These are phyloP conservation scores for Eucalyptus polyanthemos DNA, from an alignment of 345 rosid genomes.

Conservation along the genomic window DNA sequence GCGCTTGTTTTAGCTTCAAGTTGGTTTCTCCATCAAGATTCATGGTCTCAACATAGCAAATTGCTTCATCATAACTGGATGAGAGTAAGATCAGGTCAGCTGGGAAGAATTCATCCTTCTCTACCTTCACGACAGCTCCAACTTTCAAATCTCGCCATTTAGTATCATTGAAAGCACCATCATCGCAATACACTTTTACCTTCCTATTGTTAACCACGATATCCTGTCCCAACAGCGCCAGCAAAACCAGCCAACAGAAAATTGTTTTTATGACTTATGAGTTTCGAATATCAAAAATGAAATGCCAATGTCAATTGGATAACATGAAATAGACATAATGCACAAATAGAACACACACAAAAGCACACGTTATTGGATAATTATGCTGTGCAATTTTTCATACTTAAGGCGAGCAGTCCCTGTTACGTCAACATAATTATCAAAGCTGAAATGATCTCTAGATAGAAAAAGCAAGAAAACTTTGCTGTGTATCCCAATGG, in stretches of 20 bases:
- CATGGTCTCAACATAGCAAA: conserved; percentile 93
- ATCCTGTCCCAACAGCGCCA: conserved; percentile 29
- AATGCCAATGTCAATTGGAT: neutral
- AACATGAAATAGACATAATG: neutral
- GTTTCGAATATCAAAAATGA: neutral
- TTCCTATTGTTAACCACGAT: conserved; percentile 59
- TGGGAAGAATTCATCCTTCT: conserved; percentile 90
- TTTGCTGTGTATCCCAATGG: neutral
- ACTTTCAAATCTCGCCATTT: conserved; percentile 84
- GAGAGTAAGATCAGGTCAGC: conserved; percentile 88
- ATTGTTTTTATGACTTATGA: neutral
- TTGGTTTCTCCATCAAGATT: conserved; percentile 98
- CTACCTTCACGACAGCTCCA: conserved; percentile 85
- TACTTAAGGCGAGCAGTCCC: neutral
- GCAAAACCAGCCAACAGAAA: neutral
- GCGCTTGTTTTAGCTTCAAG: conserved; percentile 74
- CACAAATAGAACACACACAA: neutral
- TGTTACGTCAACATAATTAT: neutral
- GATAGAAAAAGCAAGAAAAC: neutral
- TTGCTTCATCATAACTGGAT: conserved; percentile 78
- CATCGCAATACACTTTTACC: conserved; percentile 49
- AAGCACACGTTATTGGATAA: neutral
- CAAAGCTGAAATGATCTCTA: neutral
- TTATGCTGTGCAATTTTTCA: neutral
- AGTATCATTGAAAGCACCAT: conserved; percentile 43